Percentiles rank a stretch among this genome's conserved stretches.
Evolutionary conservation across 106 monocot genomes (phyloP).

Genomic region (Apostasia shenzhenica): DNA sequence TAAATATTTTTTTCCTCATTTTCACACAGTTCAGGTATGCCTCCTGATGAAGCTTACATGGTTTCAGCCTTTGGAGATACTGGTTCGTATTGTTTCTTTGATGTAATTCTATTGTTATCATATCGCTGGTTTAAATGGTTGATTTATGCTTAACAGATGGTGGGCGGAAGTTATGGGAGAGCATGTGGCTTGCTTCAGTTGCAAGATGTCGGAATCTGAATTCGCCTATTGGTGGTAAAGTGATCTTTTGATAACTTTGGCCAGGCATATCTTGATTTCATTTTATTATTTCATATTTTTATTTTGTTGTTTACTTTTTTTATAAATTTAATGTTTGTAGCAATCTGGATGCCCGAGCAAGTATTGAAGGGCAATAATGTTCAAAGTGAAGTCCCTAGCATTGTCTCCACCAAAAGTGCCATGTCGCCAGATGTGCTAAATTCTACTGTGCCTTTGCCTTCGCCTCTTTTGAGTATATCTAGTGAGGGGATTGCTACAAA

Average conservation of each 20-base stretch:
- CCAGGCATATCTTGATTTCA: not conserved
- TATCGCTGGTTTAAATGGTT: not conserved
- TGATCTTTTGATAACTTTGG: conserved; percentile 23
- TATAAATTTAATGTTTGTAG: conserved; percentile 26
- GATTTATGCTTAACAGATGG: conserved; percentile 26
- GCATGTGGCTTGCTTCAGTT: conserved; percentile 44
- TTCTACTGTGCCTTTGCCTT: conserved; percentile 33
- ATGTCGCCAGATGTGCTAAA: conserved; percentile 14
- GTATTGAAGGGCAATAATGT: conserved; percentile 22
- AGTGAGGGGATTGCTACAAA: conserved; percentile 29
- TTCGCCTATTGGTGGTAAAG: conserved; percentile 5
- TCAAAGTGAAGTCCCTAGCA: conserved; percentile 35
- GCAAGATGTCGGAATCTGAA: conserved; percentile 55
- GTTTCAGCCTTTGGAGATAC: conserved; percentile 69
- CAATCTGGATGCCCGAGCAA: conserved; percentile 27
- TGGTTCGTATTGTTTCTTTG: conserved; percentile 34
- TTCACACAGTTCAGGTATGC: conserved; percentile 62
- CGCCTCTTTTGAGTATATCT: conserved; percentile 40
- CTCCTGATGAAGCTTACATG: conserved; percentile 83
- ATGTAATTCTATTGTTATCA: not conserved
- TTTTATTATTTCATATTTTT: not conserved
- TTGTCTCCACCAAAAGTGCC: conserved; percentile 24
- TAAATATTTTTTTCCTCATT: not conserved
- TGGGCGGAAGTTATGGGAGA: conserved; percentile 54
- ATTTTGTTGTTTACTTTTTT: not conserved